Base-by-base conservation (phyloP, 176 grass and related monocot species). In the Thalia dealbata region DNA sequence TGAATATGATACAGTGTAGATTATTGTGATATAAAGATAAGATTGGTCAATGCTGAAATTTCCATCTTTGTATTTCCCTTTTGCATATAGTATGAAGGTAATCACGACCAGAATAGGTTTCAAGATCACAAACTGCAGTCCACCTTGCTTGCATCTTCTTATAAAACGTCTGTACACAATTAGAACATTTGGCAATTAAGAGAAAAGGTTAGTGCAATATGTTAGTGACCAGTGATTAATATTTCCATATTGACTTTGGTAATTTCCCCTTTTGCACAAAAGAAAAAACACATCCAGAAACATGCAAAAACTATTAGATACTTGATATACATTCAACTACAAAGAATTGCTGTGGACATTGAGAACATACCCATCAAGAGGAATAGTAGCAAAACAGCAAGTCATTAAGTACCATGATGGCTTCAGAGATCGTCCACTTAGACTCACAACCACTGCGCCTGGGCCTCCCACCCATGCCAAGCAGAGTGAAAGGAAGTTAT, bases 81-180 rank as follows among this genome's bases (percentile, higher is more conserved):
- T 91, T 7, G 95, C 89, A 14, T 99, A 99, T 72, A 99, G 85
- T 75, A 99, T 88, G 77, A 99, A 99, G 61, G 90, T 93, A 87
- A 99, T 99, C 72, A 99, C 95, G 52, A 99, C 95, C 79, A 99
- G 86, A 74, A 99, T 88, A 70, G 95, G 95, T 81, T 99, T 99
- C 52, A 99, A 87, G 75, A 99, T 99, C 81, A 99, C 95, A 81
- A 99, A 99, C 69, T 99, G 95, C 79, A 99, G 81, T 61, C 90
- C 86, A 19, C 95, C 95, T 91, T 99, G 95, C 72, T 99, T 99
- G 83, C 95, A 99, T 81, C 95, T 91, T 70, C 95, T 78, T 81
- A 99, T 93, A 77, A 99, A 99, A 55, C 95, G 95, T 79, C 95
- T 99, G 85, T 87, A 80, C 16, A 80, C 74, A 65, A 29, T 30